phyloP scores from a whole-genome alignment of 2,329 filamentous ascomycete species.

The Keithomyces neogunnii region DNA sequence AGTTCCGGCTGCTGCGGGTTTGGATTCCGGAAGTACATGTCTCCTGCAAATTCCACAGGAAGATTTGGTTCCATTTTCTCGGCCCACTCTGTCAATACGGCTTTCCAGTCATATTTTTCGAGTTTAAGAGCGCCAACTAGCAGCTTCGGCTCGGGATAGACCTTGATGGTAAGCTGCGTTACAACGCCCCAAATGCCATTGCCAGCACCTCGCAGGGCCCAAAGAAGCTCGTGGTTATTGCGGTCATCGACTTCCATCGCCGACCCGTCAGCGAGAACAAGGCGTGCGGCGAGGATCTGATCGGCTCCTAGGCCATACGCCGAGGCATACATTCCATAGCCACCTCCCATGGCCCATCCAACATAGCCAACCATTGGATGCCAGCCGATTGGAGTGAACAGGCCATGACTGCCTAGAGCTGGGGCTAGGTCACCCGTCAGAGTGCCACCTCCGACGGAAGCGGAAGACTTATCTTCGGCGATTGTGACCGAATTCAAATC shows the following conservation, averaged over 20 bases:
- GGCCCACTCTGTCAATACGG: no score
- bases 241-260: slow-evolving; percentile 5
- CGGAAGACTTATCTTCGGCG: slow-evolving; percentile 15
- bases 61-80: no score
- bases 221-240: slow-evolving; percentile 11
- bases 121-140: no score
- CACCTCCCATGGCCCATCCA: slow-evolving; percentile 12
- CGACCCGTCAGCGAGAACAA: no score
- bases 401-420: slow-evolving; percentile 7
- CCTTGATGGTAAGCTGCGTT: slow-evolving; percentile 9
- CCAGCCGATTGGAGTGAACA: slow-evolving; percentile 12
- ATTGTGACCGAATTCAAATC: no score
- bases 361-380: slow-evolving; percentile 9
- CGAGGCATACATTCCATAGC: slow-evolving; percentile 9
- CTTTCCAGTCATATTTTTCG: no score
- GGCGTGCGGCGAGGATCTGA: slow-evolving; percentile 9
- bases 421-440: slow-evolving; percentile 6
- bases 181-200: slow-evolving; percentile 12
- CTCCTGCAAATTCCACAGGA: no score
- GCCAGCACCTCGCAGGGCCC: slow-evolving; percentile 12
- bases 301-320: slow-evolving; percentile 12
- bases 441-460: slow-evolving; percentile 12
- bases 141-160: slow-evolving; percentile 6
- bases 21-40: no score
- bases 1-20: no score